Evolutionary conservation across 805 yeast genomes (phyloP), one percentile per base, ranked within the genome.

Genomic region (Candida awuae): DNA sequence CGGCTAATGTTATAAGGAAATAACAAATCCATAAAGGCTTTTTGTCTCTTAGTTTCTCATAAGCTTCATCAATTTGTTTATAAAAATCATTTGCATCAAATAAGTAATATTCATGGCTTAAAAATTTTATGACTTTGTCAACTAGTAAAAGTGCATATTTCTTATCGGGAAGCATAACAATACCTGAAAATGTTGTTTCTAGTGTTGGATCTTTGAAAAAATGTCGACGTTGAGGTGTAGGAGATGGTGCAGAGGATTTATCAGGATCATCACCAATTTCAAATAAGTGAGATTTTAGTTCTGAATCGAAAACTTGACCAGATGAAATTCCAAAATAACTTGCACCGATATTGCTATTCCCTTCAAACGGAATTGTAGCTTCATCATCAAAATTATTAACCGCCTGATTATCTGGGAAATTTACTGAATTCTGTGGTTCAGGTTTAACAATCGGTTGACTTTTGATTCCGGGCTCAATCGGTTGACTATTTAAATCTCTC

Each of bases 151-250:
- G 9, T 6, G 49, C 43, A 35, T 48, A 51, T 13, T 41, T 42
- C 27, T 46, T 47, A 16, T 51, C 48, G 3, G 55, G 55, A 17
- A 51, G 35, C 29, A 45, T 44, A 3, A 51, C 39, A 20, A 44
- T 38, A 4, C 53, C 54, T 13, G 35, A 38, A 35, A 41, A 45
- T 21, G 46, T 22, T 4, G 39, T 23, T 4, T 44, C 43, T 12
- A 36, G 19, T 4, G 35, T 26, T 3, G 48, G 43, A 26, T 44
- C 48, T 28, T 32, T 34, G 26, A 34, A 44, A 31, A 37, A 44
- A 38, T 44, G 46, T 29, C 43, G 26, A 10, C 38, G n/a, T 15
- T 37, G 45, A 10, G 33, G 22, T 8, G 10, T 10, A n/a, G 21
- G 28, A 10, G 42, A 30, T 14, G 25, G 20, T 9, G 35, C 21